Conservation (phyloP, 805 yeast genomes). For the Maudiozyma bulderi region DNA sequence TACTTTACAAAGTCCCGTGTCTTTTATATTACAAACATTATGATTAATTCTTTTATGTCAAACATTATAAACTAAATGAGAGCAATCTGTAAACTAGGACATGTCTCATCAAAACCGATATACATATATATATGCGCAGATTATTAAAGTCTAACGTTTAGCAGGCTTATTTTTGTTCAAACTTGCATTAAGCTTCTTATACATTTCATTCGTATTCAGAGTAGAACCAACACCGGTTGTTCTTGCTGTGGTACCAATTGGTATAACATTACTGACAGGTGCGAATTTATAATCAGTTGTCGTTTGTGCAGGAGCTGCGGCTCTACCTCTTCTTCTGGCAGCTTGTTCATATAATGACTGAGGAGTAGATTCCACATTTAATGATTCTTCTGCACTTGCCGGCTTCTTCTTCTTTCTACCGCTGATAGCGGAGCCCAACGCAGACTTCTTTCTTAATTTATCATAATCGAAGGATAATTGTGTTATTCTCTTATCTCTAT, state of each 20-base stretch:
- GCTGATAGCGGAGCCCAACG: conserved; percentile 25
- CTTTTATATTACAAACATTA: too few relatives aligned
- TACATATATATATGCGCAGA: too few relatives aligned
- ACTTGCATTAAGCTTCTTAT: conserved; percentile 56
- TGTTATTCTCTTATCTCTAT: conserved; percentile 73
- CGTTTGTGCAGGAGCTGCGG: conserved; percentile 90
- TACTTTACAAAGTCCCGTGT: too few relatives aligned
- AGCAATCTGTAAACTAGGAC: too few relatives aligned
- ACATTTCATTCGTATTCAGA: conserved; percentile 62
- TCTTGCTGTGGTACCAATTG: conserved; percentile 30
- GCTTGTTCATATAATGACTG: conserved; percentile 75
- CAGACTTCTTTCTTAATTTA: conserved; percentile 33
- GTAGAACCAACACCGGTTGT: conserved; percentile 43
- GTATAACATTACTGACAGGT: conserved; percentile 57
- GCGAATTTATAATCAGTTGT: conserved; percentile 86
- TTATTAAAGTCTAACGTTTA: not conserved
- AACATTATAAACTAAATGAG: too few relatives aligned
- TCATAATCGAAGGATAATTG: conserved; percentile 59
- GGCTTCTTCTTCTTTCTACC: conserved; percentile 21
- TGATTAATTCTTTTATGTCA: too few relatives aligned
- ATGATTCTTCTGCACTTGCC: conserved; percentile 10
- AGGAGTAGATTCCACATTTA: conserved; percentile 23
- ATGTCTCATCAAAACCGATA: too few relatives aligned
- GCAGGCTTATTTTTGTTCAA: conserved; percentile 16
- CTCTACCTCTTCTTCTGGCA: conserved; percentile 86